These are phyloP conservation scores for Ogataea chonburiensis DNA, from an alignment of 805 yeast species.

Conservation along the genomic window DNA sequence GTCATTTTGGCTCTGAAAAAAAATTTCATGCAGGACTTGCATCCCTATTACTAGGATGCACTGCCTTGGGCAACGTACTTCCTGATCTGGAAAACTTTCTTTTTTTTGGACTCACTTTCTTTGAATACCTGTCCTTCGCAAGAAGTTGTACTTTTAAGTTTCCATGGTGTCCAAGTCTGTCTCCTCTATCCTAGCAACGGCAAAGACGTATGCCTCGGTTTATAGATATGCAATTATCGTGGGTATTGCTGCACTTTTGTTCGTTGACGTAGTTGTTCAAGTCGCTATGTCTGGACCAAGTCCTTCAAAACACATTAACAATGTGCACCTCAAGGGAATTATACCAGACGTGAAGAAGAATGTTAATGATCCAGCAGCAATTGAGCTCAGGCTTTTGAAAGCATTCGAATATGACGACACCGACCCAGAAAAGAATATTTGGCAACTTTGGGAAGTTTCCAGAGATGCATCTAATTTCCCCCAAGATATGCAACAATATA, in stretches of 20 bases:
- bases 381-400: constrained; percentile 18
- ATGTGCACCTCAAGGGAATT: neutral
- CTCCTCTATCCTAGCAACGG: neutral
- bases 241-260: constrained; percentile 2
- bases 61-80: too few species aligned
- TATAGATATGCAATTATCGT: constrained; percentile 7
- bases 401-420: constrained; percentile 18
- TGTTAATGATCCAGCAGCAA: constrained; percentile 14
- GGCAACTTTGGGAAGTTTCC: constrained; percentile 19
- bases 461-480: constrained; percentile 12
- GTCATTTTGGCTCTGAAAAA: too few species aligned
- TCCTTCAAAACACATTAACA: neutral
- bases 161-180: constrained; percentile 1
- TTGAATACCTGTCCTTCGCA: neutral
- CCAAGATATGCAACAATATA: constrained; percentile 3
- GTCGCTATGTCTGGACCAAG: constrained; percentile 2
- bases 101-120: too few species aligned
- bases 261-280: constrained; percentile 4
- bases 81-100: too few species aligned
- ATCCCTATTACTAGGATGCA: neutral
- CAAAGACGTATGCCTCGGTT: constrained; percentile 1
- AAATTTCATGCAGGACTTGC: constrained; percentile 1
- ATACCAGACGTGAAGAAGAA: constrained; percentile 6
- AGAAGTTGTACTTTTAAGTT: neutral
- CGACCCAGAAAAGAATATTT: constrained; percentile 19